phyloP scores from a whole-genome alignment of 805 yeast genomes.

The Spathaspora girioi region DNA sequence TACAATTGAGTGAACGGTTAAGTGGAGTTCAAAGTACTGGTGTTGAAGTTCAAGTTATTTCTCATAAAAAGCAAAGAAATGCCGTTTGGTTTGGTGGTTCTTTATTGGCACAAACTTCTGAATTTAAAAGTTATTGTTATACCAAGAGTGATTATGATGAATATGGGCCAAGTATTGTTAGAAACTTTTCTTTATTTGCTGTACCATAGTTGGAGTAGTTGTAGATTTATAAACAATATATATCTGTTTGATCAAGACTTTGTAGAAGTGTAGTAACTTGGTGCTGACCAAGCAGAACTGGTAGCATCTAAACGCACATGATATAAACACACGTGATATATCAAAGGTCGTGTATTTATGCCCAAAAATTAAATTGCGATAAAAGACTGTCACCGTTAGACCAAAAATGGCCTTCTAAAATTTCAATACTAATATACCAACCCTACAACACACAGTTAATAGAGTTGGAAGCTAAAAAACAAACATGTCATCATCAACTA shows the following conservation, averaged over 20 bases:
- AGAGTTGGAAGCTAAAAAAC: background rate
- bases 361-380: too few species aligned
- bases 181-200: conserved; percentile 92
- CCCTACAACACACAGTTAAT: background rate
- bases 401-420: background rate
- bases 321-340: too few species aligned
- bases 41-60: conserved; percentile 93
- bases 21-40: conserved; percentile 83
- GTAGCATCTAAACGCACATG: too few species aligned
- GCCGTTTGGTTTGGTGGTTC: conserved; percentile 99
- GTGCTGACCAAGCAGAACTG: too few species aligned
- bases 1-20: conserved; percentile 71
- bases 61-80: conserved; percentile 95
- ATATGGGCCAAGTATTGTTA: conserved; percentile 94
- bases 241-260: background rate
- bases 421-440: background rate
- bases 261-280: background rate
- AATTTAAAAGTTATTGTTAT: conserved; percentile 93
- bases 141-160: conserved; percentile 97
- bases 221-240: background rate
- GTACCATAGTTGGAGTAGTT: conserved; percentile 59
- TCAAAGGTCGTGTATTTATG: background rate
- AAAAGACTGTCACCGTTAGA: background rate
- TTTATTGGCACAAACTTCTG: conserved; percentile 92
- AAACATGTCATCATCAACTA: background rate